Evolutionary conservation across 2,329 filamentous ascomycete genomes (phyloP), one percentile per base, ranked within the genome.

Genomic region (Dactylonectria macrodidyma): DNA sequence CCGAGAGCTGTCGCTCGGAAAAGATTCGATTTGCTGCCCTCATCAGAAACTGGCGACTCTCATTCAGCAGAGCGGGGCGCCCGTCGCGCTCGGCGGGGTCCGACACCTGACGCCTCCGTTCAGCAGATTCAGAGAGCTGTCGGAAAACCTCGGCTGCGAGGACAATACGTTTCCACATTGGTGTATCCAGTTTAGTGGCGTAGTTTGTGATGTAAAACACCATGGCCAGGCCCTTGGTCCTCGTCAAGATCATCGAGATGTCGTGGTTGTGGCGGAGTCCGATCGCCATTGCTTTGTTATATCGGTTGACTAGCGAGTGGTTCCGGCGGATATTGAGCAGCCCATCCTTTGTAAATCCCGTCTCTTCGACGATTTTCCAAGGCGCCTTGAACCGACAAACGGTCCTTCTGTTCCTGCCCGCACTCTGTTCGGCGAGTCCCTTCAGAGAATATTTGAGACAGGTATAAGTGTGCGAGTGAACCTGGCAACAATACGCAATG

Each of bases 181-280:
- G 62, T 14, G 41, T 50, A 24, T 60, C 57, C 24, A 60, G 26
- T 33, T 61, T 61, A 4, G 57, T 65, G 24, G 62, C 62, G 11
- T 65, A 65, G 16, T 65, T 65, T 2, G 55, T 65, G 24, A 65
- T 52, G n/a, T 65, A 65, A 19, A 59, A 65, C 38, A 65, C 36
- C 22, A 65, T 51, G 19, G 62, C 54, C 3, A 59, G 33, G 10
- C 54, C 54, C 22, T 65, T 65, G 34, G 54, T 46, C 7, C 14
- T 52, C 10, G 55, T 59, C 36, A 58, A 44, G 47, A 65, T 65
- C 33, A 65, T 52, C 0, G 48, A 65, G 51, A 62, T 50, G 19
- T 64, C 54, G 46, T 64, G 54, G 54, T 63, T 63, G 44, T 63
- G 52, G 26, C 60, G 60, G 41, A 63, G 60, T 9, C 60, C 44